Evolutionary conservation across 2,329 filamentous ascomycete species (phyloP), one percentile per base, ranked within the genome.

Genomic region (Dothideomycetes sp.): DNA sequence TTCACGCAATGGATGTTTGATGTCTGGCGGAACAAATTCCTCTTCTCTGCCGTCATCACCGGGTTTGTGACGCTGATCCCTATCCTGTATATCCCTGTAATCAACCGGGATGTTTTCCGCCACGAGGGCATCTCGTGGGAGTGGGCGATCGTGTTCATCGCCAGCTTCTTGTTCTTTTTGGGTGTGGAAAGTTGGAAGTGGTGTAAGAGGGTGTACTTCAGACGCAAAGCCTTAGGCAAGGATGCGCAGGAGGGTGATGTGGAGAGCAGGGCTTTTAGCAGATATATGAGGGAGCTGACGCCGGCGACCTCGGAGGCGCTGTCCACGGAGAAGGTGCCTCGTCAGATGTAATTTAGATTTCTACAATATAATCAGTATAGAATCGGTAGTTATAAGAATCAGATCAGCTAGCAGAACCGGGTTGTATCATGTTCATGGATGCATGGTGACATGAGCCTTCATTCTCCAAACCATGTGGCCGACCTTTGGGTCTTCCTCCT

Each of bases 11-110:
- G 79, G 78, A 69, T 76, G 51, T 50, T 68, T 42, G 77, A 82
- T 49, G 67, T 84, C 36, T 83, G 79, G 79, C 65, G 73, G 46
- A 87, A 86, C 64, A 66, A 77, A 57, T 84, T 86, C 63, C 53
- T 69, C 19, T 69, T 68, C 55, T 65, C 54, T 49, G 54, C 61
- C 5, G 56, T 68, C 27, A 52, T 66, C 9, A 54, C 55, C 4
- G 65, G 65, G 7, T 67, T 68, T 41, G 48, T 65, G 15, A 62
- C 62, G 24, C 59, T 68, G 18, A 67, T 68, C 54, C 64, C 64
- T 0, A 53, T 65, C 15, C 53, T 69, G 0, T 85, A 85, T 50
- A 82, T 84, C 38, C 81, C 81, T 0, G 73, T 73, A 9, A 65
- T 84, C 49, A 82, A 81, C 54, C 66, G 68, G 5, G 60, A 64